Conservation (phyloP, 306 rosid species). For the Arachis stenosperma region DNA sequence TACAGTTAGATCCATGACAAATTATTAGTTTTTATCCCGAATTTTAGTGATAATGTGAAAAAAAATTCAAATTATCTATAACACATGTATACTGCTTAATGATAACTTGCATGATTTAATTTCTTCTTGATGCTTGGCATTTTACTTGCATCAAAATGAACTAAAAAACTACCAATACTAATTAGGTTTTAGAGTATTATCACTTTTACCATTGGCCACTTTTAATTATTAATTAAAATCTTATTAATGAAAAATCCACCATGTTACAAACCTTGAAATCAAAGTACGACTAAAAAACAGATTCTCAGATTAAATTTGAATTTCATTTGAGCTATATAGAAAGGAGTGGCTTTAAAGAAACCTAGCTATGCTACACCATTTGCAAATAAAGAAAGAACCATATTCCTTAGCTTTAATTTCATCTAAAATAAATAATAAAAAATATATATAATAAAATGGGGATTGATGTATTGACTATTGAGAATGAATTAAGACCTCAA, state of each 20-base stretch:
- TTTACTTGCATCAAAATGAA: slow-evolving; percentile 9
- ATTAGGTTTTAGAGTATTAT: background rate
- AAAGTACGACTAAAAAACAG: slow-evolving; percentile 1
- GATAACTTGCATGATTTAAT: background rate
- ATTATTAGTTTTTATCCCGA: no score
- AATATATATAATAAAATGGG: background rate
- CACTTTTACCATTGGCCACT: background rate
- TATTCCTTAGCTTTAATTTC: slow-evolving; percentile 33
- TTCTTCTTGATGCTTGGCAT: background rate
- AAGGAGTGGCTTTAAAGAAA: slow-evolving; percentile 18
- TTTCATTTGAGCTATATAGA: background rate
- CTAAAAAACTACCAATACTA: background rate
- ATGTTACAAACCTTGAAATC: background rate
- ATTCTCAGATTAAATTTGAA: slow-evolving; percentile 3
- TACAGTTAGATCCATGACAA: no score
- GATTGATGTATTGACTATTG: slow-evolving; percentile 25
- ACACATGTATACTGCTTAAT: no score
- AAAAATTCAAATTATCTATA: no score
- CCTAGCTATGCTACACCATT: slow-evolving; percentile 1
- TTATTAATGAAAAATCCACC: background rate
- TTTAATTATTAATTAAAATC: no score
- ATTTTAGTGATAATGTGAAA: no score
- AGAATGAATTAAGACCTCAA: slow-evolving; percentile 41
- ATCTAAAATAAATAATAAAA: slow-evolving; percentile 4
- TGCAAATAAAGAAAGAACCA: slow-evolving; percentile 41